Conservation (phyloP, 495 filamentous ascomycete species). For the Penicillium samsonianum region DNA sequence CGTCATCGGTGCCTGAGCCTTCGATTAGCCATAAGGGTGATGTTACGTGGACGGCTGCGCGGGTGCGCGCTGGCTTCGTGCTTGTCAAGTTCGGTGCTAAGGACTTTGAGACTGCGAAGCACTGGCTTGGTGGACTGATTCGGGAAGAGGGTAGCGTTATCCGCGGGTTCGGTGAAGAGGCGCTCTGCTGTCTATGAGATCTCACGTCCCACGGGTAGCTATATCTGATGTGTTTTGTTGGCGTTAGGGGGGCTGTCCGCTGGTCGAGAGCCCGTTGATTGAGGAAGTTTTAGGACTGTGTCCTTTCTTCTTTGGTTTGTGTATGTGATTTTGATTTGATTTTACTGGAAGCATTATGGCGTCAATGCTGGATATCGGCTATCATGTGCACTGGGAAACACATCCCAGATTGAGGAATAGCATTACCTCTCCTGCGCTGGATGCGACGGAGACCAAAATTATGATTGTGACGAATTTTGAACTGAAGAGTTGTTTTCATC, state of each 20-base stretch:
- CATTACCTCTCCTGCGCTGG: constrained; percentile 3
- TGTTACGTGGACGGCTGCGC: constrained; percentile 83
- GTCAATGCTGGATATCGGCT: background rate
- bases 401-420: background rate
- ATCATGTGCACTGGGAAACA: constrained; percentile 4
- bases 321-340: constrained; percentile 6
- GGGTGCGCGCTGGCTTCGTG: constrained; percentile 73
- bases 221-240: background rate
- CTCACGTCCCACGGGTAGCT: background rate
- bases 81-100: constrained; percentile 80
- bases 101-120: constrained; percentile 61
- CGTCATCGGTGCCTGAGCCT: constrained; percentile 33
- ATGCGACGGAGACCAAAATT: constrained; percentile 2
- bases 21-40: constrained; percentile 51
- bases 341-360: constrained; percentile 7
- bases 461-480: background rate
- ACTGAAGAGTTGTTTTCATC: background rate
- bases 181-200: constrained; percentile 57
- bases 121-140: constrained; percentile 61
- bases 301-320: background rate
- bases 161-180: constrained; percentile 63
- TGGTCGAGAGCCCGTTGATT: constrained; percentile 6
- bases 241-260: constrained; percentile 1
- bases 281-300: background rate
- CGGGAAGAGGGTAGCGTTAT: constrained; percentile 57